phyloP scores from a whole-genome alignment of 2,329 filamentous ascomycete genomes.

The Apiospora pterosperma region DNA sequence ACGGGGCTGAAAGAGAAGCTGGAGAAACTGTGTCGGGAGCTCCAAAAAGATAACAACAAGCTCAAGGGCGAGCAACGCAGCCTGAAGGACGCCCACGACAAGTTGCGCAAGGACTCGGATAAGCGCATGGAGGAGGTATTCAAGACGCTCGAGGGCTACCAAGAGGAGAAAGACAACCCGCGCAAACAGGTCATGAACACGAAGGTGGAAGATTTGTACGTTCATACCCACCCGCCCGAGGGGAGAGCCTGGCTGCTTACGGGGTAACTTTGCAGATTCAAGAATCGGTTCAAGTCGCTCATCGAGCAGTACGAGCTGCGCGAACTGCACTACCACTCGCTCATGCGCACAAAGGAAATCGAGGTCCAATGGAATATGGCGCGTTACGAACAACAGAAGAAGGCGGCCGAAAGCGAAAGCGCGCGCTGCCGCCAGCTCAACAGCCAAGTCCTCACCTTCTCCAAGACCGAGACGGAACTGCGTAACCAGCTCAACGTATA shows the following conservation, averaged over 20 bases:
- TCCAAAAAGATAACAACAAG: slow-evolving; percentile 97
- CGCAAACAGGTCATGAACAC: slow-evolving; percentile 78
- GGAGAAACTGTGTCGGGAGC: slow-evolving; percentile 90
- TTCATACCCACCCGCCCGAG: slow-evolving; percentile 10
- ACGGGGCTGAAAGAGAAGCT: slow-evolving; percentile 91
- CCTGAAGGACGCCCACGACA: slow-evolving; percentile 79
- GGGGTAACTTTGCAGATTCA: slow-evolving; percentile 57
- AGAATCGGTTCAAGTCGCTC: slow-evolving; percentile 86
- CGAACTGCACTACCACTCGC: slow-evolving; percentile 88
- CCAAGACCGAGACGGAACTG: slow-evolving; percentile 91
- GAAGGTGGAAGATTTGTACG: slow-evolving; percentile 85
- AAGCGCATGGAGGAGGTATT: slow-evolving; percentile 78
- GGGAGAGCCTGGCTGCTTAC: neutral
- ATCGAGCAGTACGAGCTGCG: slow-evolving; percentile 96
- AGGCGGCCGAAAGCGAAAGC: slow-evolving; percentile 78
- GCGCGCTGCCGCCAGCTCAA: slow-evolving; percentile 81
- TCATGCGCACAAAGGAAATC: slow-evolving; percentile 90
- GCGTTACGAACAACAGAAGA: slow-evolving; percentile 85
- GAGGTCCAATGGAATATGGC: slow-evolving; percentile 92
- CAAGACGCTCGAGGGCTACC: slow-evolving; percentile 81
- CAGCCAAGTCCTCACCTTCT: slow-evolving; percentile 89
- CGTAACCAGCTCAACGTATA: slow-evolving; percentile 96
- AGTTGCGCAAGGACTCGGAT: slow-evolving; percentile 79
- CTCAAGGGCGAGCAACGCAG: slow-evolving; percentile 97
- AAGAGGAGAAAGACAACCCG: slow-evolving; percentile 81